Evolutionary conservation across 2,329 filamentous ascomycete genomes (phyloP).

Genomic region (Apiospora arundinis): DNA sequence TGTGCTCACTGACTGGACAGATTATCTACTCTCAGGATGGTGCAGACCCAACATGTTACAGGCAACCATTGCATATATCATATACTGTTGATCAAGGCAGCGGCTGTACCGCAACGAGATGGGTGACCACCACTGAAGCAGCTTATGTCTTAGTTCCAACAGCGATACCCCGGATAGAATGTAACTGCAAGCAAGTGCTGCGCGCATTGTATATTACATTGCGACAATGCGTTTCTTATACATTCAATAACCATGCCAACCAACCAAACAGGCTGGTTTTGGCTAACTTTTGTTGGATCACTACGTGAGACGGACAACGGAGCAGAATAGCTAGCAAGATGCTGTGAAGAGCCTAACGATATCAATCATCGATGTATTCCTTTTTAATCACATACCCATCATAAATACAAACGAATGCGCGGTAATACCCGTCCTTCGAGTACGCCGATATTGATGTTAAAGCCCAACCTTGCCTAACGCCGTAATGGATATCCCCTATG

Average conservation of each 20-base stretch:
- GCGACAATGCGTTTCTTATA: neutral
- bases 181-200: neutral
- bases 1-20: neutral
- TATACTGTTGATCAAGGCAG: neutral
- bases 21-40: neutral
- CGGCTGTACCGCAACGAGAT: neutral
- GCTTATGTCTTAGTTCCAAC: neutral
- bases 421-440: neutral
- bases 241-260: neutral
- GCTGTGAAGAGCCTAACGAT: neutral
- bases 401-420: conserved; percentile 2
- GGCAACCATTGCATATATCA: neutral
- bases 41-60: neutral
- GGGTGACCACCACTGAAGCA: neutral
- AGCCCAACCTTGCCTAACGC: conserved; percentile 17
- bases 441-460: neutral
- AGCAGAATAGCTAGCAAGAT: neutral
- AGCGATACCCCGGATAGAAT: neutral
- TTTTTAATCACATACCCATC: neutral
- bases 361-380: neutral
- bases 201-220: neutral
- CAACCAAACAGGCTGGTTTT: neutral
- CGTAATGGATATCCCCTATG: conserved; percentile 19
- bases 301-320: neutral
- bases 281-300: neutral